phyloP scores from a whole-genome alignment of 495 filamentous ascomycete species.

The Hapsidospora chrysogenum region DNA sequence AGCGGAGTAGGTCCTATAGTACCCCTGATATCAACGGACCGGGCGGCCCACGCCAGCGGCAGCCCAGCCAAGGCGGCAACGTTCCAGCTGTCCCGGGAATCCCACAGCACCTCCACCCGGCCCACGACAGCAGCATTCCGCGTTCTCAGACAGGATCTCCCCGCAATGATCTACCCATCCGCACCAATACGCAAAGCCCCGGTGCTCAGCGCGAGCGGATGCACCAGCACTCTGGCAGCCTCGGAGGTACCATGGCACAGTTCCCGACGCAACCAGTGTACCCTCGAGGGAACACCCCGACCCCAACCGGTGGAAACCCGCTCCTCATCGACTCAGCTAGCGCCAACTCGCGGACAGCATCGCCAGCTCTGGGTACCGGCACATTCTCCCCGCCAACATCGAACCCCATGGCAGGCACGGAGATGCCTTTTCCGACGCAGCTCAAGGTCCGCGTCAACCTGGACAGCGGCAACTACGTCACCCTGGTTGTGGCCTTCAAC shows the following conservation, averaged over 20 bases:
- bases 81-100: conserved; percentile 40
- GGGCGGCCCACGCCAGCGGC: conserved; percentile 15
- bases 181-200: conserved; percentile 36
- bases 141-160: conserved; percentile 36
- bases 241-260: conserved; percentile 25
- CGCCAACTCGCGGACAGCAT: conserved; percentile 6
- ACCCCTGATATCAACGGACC: conserved; percentile 43
- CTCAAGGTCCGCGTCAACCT: conserved; percentile 90
- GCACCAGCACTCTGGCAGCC: conserved; percentile 13
- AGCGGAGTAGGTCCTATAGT: conserved; percentile 43
- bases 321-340: conserved; percentile 6
- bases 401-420: conserved; percentile 26
- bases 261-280: conserved; percentile 30
- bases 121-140: conserved; percentile 29
- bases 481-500: conserved; percentile 79
- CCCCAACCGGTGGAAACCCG: conserved; percentile 15
- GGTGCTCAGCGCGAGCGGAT: conserved; percentile 26
- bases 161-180: conserved; percentile 27
- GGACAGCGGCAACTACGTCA: conserved; percentile 65
- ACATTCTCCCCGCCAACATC: conserved; percentile 6
- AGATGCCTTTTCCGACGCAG: conserved; percentile 54
- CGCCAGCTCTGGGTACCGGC: conserved; percentile 16
- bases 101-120: conserved; percentile 36
- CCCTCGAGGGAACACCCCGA: conserved; percentile 24
- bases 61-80: conserved; percentile 11